Conservation (phyloP, 23 red algal species). For the Chondrus crispus region DNA sequence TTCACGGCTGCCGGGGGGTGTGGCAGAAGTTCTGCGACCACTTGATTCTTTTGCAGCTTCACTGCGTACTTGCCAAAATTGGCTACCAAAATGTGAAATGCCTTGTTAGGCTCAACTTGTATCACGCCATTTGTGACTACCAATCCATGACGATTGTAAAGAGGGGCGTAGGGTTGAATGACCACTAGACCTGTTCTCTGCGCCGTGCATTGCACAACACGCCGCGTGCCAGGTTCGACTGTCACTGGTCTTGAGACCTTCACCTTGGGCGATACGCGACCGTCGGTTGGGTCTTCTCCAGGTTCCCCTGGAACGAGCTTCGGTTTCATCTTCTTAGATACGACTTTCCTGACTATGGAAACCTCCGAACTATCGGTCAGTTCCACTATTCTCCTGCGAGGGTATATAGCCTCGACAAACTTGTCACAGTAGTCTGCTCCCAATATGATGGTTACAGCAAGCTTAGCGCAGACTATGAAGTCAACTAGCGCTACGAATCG, state of each 20-base stretch:
- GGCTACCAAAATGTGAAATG: conserved; percentile 8
- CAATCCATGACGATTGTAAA: not conserved
- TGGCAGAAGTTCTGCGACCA: not conserved
- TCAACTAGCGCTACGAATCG: not conserved
- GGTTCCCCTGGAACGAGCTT: not conserved
- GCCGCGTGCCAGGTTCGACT: not conserved
- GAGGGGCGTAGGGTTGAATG: not conserved
- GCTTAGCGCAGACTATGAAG: conserved; percentile 21
- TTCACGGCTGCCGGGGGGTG: not conserved
- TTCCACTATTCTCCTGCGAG: conserved; percentile 2
- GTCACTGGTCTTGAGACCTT: not conserved
- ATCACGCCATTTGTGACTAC: not conserved
- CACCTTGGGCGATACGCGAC: not conserved
- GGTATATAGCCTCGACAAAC: conserved; percentile 29
- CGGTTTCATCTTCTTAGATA: not conserved
- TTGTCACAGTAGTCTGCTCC: conserved; percentile 36
- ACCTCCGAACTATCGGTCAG: not conserved
- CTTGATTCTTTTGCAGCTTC: not conserved
- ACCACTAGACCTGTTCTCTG: not conserved
- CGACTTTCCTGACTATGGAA: conserved; percentile 4
- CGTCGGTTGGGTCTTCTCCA: not conserved
- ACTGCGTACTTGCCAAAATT: not conserved
- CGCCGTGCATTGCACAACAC: not conserved
- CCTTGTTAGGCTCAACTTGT: not conserved
- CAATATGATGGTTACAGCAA: conserved; percentile 3